Evolutionary conservation across 2,329 filamentous ascomycete genomes (phyloP).

Genomic region (Alternaria gaisen): DNA sequence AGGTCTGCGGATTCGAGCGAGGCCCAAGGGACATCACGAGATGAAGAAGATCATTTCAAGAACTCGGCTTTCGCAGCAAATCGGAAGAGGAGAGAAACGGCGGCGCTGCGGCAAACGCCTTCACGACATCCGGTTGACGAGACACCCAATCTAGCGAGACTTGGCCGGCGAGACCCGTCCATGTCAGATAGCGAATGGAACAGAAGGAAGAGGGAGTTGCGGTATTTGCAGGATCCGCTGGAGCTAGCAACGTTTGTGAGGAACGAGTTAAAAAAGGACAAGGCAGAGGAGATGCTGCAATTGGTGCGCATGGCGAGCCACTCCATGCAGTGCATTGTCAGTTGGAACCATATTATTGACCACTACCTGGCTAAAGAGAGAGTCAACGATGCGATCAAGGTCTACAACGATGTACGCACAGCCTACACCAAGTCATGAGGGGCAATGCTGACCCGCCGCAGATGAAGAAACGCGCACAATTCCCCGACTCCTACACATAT

Average conservation of each 20-base stretch:
- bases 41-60: slow-evolving; percentile 36
- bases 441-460: slow-evolving; percentile 24
- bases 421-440: not conserved
- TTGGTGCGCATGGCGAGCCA: slow-evolving; percentile 76
- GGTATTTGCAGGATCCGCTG: slow-evolving; percentile 73
- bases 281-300: slow-evolving; percentile 72
- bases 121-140: slow-evolving; percentile 4
- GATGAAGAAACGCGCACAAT: slow-evolving; percentile 94
- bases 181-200: slow-evolving; percentile 42
- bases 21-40: slow-evolving; percentile 19
- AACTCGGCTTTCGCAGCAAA: slow-evolving; percentile 36
- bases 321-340: slow-evolving; percentile 71
- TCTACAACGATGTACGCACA: slow-evolving; percentile 81
- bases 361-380: slow-evolving; percentile 70
- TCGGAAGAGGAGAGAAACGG: slow-evolving; percentile 34
- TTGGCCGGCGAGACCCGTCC: slow-evolving; percentile 37
- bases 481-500: slow-evolving; percentile 83
- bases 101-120: slow-evolving; percentile 25
- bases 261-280: slow-evolving; percentile 65
- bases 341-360: slow-evolving; percentile 88
- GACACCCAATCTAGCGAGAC: slow-evolving; percentile 31
- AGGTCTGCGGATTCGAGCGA: slow-evolving; percentile 12
- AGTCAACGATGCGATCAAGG: slow-evolving; percentile 73
- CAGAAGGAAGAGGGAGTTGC: slow-evolving; percentile 64
- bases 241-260: slow-evolving; percentile 75